Evolutionary conservation across 768 basidiomycete genomes (phyloP), one percentile per base, ranked within the genome.

Genomic region (Kwoniella heveanensis): DNA sequence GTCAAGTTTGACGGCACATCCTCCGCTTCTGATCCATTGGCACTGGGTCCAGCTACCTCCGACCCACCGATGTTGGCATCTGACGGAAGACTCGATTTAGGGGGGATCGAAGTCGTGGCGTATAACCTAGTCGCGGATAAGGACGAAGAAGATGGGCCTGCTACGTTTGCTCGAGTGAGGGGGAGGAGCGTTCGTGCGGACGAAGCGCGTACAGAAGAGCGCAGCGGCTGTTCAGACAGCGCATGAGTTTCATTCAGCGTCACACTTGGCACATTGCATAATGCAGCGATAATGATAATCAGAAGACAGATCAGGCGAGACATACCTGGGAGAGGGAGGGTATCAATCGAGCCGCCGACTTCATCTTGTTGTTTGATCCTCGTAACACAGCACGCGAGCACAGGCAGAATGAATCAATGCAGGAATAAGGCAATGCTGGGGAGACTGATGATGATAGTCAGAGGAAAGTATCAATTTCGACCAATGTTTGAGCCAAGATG

Each of bases 131-230:
- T 10, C 22, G 32, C 58, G 56, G 50, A 63, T 8, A 44, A 10
- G 60, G 64, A 37, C 57, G 46, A 66, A 36, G 36, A 32, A 30
- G 58, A 39, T n/a, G 68, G 57, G 27, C 61, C 63, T 13, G 66
- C 59, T 32, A 60, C 21, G 32, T 63, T 61, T n/a, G 55, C 37
- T 49, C 62, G 57, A 50, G 39, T 17, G 39, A 44, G 39, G 15
- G 68, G 32, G 30, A 67, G 59, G 22, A 80, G 49, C 24, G 62
- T 52, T 37, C 49, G 62, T 3, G 39, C 39, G 8, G 39, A 44
- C 19, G 39, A 10, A 17, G 53, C 32, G 49, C 62, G 62, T 13
- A 53, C 46, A 10, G 49, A 39, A 4, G 37, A 24, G 13, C 62
- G 56, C 29, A 64, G 37, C n/a, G 62, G 62, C 62, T 64, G n/a